Base-by-base conservation (phyloP, 2,329 filamentous ascomycete species). In the Chaetomiaceae sp. region DNA sequence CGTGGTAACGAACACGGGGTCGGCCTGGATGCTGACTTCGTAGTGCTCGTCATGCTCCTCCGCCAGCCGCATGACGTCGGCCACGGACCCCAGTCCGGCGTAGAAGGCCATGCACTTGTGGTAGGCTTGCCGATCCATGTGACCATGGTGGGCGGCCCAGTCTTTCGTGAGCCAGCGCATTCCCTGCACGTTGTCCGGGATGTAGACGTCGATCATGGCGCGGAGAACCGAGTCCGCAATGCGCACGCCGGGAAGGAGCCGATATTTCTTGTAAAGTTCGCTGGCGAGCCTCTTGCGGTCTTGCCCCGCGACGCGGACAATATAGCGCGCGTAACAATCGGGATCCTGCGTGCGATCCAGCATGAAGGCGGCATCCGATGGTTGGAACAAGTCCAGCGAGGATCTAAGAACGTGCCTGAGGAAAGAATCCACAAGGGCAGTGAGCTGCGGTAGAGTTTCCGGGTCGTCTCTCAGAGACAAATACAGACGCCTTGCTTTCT, bases 61-160 rank as follows among this genome's bases (percentile, higher is more conserved):
- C 68, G 73, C 76, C 18, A 79, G 54, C 6, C 63, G 62, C 35
- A 67, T 63, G 3, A 77, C 70, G 14, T 65, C 60, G 27, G 61
- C 58, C n/a, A 71, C 62, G 54, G 79, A 70, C 14, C 76, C 76
- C 4, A 62, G 61, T 7, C 58, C 50, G 12, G 75, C 72, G 51
- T 78, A 73, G 34, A 75, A 73, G 3, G 63, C 65, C 43, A 79
- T 61, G 48, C 68, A 76, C 53, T 66, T 73, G 47, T 71, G 68
- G 49, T 69, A 79, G 0, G 66, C 73, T 60, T 68, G 68, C 45
- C 62, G 58, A 34, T 70, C 67, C 27, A 76, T 62, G 2, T 55
- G 60, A 2, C 62, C 64, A 44, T 69, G 65, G 22, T 64, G 61
- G 20, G 50, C 61, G 44, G 70, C 62, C 71, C 73, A 79, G 53